Conservation (phyloP, 352 stramenopile genomes). For the Achlya hypogyna region DNA sequence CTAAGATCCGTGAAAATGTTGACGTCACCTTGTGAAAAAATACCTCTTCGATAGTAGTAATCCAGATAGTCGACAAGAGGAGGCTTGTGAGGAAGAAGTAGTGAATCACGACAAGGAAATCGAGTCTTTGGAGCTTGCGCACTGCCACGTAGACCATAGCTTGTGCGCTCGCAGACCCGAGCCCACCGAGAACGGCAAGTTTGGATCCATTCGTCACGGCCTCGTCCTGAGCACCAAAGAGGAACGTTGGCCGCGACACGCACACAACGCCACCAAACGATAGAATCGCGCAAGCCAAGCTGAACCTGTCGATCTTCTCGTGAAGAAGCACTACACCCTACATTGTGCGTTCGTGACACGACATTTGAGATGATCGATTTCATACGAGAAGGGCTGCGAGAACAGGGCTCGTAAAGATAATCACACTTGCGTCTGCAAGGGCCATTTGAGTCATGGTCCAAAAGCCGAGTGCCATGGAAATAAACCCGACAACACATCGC, state of each 20-base stretch:
- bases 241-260: neutral
- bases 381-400: conserved; percentile 44
- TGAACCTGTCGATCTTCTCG: neutral
- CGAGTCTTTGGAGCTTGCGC: conserved; percentile 38
- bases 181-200: conserved; percentile 3
- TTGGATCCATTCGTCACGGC: neutral
- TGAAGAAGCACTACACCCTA: neutral
- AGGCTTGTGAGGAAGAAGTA: conserved; percentile 10
- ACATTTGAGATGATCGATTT: no score
- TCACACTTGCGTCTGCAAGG: conserved; percentile 48
- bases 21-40: no score
- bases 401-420: conserved; percentile 58
- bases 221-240: neutral
- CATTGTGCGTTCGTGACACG: no score
- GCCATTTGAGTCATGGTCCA: conserved; percentile 48
- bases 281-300: neutral
- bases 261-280: conserved; percentile 13
- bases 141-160: conserved; percentile 63
- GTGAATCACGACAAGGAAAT: conserved; percentile 15
- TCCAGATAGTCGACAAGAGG: no score
- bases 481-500: conserved; percentile 35
- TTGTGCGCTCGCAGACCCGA: conserved; percentile 32
- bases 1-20: no score
- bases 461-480: conserved; percentile 37
- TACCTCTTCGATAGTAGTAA: no score